These are phyloP conservation scores for Neoboletus brunneissimus DNA, from an alignment of 768 basidiomycete genomes.

Conservation along the genomic window DNA sequence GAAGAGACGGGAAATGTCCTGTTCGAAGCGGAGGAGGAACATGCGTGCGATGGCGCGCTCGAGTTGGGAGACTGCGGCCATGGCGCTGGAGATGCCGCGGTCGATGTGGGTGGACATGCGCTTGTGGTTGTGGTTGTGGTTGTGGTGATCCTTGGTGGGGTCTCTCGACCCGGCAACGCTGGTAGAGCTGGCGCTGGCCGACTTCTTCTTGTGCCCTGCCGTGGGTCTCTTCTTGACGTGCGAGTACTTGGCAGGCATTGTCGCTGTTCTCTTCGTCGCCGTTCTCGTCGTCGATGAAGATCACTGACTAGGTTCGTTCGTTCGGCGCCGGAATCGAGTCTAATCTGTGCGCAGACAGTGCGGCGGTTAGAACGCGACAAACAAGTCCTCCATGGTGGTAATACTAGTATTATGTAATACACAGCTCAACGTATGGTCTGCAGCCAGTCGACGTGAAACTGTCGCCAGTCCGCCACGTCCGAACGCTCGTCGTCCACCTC, in stretches of 20 bases:
- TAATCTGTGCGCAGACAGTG: constrained; percentile 20
- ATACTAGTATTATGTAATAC: constrained; percentile 20
- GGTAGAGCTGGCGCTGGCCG: constrained; percentile 24
- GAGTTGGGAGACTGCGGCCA: constrained; percentile 61
- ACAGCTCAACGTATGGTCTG: constrained; percentile 6
- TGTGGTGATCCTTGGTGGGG: constrained; percentile 21
- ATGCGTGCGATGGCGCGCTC: constrained; percentile 68
- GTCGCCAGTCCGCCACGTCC: constrained; percentile 45
- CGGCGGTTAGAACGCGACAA: background rate
- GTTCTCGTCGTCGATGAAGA: constrained; percentile 1
- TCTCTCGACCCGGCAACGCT: constrained; percentile 25
- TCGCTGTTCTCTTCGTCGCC: constrained; percentile 22
- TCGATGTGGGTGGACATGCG: constrained; percentile 50
- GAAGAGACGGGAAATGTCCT: constrained; percentile 72
- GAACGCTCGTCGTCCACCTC: constrained; percentile 1
- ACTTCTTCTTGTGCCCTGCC: constrained; percentile 48
- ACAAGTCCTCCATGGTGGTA: background rate
- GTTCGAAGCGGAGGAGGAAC: constrained; percentile 66
- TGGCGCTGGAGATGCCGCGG: constrained; percentile 51
- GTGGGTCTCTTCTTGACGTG: constrained; percentile 67
- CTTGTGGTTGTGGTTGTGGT: constrained; percentile 32
- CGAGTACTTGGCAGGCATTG: constrained; percentile 71
- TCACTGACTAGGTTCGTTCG: background rate
- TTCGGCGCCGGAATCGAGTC: constrained; percentile 1
- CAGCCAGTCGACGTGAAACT: constrained; percentile 50